Evolutionary conservation across 352 stramenopile species (phyloP).

Genomic region (Pythium oligandrum): DNA sequence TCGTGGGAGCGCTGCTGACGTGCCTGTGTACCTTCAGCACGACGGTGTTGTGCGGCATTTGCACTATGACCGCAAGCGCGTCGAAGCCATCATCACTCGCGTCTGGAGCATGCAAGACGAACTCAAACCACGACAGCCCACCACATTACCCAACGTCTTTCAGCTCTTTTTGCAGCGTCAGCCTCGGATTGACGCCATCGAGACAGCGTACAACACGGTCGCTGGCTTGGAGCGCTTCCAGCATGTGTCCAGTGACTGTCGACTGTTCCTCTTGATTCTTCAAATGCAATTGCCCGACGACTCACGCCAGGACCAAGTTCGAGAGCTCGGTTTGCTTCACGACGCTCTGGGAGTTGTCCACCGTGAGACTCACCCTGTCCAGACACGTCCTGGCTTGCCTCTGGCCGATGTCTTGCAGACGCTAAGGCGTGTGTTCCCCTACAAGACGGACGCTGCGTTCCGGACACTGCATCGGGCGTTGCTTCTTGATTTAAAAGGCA

Average conservation of each 20-base stretch:
- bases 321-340: slow-evolving; percentile 38
- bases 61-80: slow-evolving; percentile 31
- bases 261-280: slow-evolving; percentile 49
- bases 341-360: slow-evolving; percentile 46
- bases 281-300: slow-evolving; percentile 41
- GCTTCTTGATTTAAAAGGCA: slow-evolving; percentile 35
- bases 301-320: slow-evolving; percentile 30
- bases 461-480: slow-evolving; percentile 38
- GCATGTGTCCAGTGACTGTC: slow-evolving; percentile 35
- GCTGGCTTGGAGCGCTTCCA: slow-evolving; percentile 37
- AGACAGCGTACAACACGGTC: slow-evolving; percentile 62
- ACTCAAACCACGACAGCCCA: slow-evolving; percentile 2
- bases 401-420: slow-evolving; percentile 41
- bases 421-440: slow-evolving; percentile 48
- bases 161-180: slow-evolving; percentile 31
- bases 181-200: slow-evolving; percentile 31
- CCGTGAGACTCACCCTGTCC: slow-evolving; percentile 34
- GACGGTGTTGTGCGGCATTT: slow-evolving; percentile 61
- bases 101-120: slow-evolving; percentile 65
- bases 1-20: slow-evolving; percentile 21
- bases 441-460: slow-evolving; percentile 47
- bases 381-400: slow-evolving; percentile 20
- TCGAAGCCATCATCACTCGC: slow-evolving; percentile 45
- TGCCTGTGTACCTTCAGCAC: slow-evolving; percentile 54
- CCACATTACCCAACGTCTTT: slow-evolving; percentile 26